phyloP scores from a whole-genome alignment of 108 stramenopile species.

The Aurantiochytrium sp. region DNA sequence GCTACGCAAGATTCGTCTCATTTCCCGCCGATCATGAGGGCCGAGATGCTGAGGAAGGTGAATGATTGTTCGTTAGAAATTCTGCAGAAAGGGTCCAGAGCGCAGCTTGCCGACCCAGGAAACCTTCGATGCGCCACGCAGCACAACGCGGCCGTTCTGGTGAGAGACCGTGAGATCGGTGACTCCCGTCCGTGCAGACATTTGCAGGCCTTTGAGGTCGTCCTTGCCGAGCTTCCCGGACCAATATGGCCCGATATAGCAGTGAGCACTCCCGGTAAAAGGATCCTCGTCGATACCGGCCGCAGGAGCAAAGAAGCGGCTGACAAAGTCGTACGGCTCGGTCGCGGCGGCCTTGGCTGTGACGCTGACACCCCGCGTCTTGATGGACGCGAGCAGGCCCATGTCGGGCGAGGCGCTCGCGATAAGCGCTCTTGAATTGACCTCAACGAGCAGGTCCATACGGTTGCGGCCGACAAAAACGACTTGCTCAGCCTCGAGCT shows the following conservation, averaged over 20 bases:
- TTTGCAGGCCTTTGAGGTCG: conserved; percentile 71
- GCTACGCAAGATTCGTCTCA: too few species aligned
- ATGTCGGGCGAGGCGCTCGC: neutral
- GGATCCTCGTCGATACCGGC: conserved; percentile 93
- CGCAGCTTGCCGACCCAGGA: conserved; percentile 10
- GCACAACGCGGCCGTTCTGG: neutral
- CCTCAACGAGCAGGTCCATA: conserved; percentile 8
- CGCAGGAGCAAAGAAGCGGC: conserved; percentile 89
- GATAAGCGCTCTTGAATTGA: neutral
- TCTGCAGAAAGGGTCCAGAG: neutral
- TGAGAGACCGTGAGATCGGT: neutral
- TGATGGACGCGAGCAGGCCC: conserved; percentile 36
- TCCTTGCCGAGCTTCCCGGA: conserved; percentile 63
- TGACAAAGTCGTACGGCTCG: conserved; percentile 65
- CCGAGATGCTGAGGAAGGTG: too few species aligned
- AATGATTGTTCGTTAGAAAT: too few species aligned
- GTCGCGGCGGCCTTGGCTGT: neutral
- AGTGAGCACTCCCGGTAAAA: conserved; percentile 91
- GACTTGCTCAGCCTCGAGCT: neutral
- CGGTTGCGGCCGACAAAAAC: conserved; percentile 43
- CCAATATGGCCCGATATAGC: conserved; percentile 85
- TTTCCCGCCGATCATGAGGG: too few species aligned
- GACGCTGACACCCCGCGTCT: conserved; percentile 39
- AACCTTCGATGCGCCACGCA: neutral
- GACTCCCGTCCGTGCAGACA: conserved; percentile 73